phyloP scores from a whole-genome alignment of 768 basidiomycete genomes.

The Boletus huronensis region DNA sequence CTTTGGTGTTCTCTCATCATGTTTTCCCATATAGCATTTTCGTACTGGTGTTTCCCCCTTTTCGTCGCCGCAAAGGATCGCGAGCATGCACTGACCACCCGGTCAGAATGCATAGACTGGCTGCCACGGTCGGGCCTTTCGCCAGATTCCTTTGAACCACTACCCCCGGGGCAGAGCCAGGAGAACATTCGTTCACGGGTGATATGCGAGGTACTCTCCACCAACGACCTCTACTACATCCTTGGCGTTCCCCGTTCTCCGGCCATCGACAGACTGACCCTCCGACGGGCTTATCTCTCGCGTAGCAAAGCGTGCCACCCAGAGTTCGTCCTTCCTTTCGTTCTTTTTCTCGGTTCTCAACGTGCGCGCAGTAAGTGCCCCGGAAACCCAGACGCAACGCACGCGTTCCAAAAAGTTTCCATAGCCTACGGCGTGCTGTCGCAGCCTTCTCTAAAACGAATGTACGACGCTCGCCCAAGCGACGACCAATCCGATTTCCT shows the following conservation, averaged over 20 bases:
- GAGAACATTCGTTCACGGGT: constrained; percentile 13
- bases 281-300: constrained; percentile 72
- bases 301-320: constrained; percentile 80
- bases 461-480: constrained; percentile 61
- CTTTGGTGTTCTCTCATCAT: not conserved
- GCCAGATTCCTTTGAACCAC: constrained; percentile 1
- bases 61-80: constrained; percentile 49
- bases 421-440: constrained; percentile 81
- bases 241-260: constrained; percentile 57
- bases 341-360: not conserved
- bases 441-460: constrained; percentile 60
- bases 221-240: constrained; percentile 68
- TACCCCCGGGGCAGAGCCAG: constrained; percentile 5
- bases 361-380: constrained; percentile 69
- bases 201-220: constrained; percentile 48
- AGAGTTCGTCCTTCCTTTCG: constrained; percentile 57
- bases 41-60: constrained; percentile 61
- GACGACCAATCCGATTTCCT: constrained; percentile 48
- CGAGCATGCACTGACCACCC: constrained; percentile 33
- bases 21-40: constrained; percentile 41
- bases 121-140: constrained; percentile 18
- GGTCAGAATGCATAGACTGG: constrained; percentile 30
- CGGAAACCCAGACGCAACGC: constrained; percentile 65
- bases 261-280: constrained; percentile 53
- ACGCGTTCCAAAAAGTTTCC: constrained; percentile 84